Evolutionary conservation across 208 protist species (phyloP), one percentile per base, ranked within the genome.

Genomic region (Herpetomonas muscarum): DNA sequence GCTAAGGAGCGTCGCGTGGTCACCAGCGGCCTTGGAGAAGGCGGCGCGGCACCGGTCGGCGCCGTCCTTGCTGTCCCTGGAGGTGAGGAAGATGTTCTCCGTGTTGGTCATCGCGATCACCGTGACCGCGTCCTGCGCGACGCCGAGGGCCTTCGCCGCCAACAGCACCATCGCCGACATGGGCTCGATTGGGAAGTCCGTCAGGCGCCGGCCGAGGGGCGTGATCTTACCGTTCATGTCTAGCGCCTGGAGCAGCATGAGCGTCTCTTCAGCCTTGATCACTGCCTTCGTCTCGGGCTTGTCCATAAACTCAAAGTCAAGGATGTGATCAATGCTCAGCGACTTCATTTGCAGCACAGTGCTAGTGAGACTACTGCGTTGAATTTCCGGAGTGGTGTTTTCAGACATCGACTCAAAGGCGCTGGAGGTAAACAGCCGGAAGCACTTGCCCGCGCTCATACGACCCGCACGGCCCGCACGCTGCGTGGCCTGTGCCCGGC

Each of bases 251-350:
- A 99, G 78, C 0, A 90, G 55, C 62, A 96, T 97, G 9, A 99
- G 81, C 45, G 79, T 85, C 55, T 98, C 84, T 67, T 98, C 85
- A 1, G 97, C 96, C 37, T 85, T 81, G 19, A 90, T 74, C 1
- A 99, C 73, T 3, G 96, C 85, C 53, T 87, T 76, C 4, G 66
- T 74, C 21, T 60, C 87, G 41, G 99, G 98, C 41, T 90, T 87
- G 74, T 99, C 98, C 96, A 99, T 98, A 55, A 99, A 99, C 67
- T 99, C 97, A 79, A 99, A 99, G 28, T 92, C 62, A 24, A 98
- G 71, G 29, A 99, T 85, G 67, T 98, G 90, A 56, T 98, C 69
- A 50, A 99, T 99, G 45, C 93, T 86, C 5, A 99, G 81, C n/a
- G 70, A 88, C 55, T 97, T 96, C 77, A 97, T 87, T 32, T 98